phyloP scores from a whole-genome alignment of 208 protist species.

The Wallacemonas collosoma region DNA sequence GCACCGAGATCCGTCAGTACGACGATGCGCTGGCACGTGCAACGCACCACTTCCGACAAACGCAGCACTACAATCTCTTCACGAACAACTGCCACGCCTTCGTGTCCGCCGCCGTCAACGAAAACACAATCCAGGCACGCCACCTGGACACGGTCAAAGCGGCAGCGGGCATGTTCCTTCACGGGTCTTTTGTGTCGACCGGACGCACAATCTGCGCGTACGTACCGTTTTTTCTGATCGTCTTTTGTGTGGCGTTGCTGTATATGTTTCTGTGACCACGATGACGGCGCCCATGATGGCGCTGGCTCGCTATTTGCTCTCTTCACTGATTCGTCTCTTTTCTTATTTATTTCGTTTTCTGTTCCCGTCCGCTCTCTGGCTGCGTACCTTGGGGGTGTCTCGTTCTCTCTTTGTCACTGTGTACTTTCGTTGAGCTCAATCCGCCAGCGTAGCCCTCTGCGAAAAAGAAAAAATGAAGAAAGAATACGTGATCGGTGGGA shows the following conservation, averaged over 20 bases:
- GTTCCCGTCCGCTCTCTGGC: too few species aligned
- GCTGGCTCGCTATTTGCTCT: background rate
- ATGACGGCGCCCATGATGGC: too few species aligned
- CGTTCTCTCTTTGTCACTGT: too few species aligned
- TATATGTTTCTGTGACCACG: background rate
- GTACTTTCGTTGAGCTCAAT: background rate
- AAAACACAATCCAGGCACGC: slow-evolving; percentile 23
- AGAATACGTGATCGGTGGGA: background rate
- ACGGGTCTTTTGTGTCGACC: slow-evolving; percentile 45
- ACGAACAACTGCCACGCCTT: slow-evolving; percentile 91
- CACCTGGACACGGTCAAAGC: slow-evolving; percentile 54
- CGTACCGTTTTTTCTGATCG: slow-evolving; percentile 36
- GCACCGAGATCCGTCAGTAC: slow-evolving; percentile 52
- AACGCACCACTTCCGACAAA: slow-evolving; percentile 61
- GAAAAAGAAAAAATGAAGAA: background rate
- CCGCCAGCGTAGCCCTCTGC: background rate
- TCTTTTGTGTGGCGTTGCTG: slow-evolving; percentile 19
- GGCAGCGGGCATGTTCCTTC: slow-evolving; percentile 40
- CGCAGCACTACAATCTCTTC: slow-evolving; percentile 86
- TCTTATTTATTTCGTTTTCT: background rate
- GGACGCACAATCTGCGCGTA: slow-evolving; percentile 44
- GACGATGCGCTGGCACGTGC: slow-evolving; percentile 43
- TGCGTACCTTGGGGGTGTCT: too few species aligned
- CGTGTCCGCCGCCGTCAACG: slow-evolving; percentile 55
- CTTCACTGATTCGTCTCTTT: background rate